These are phyloP conservation scores for Cyclotella choctawhatcheeana DNA, from an alignment of 108 stramenopile genomes.

Conservation along the genomic window DNA sequence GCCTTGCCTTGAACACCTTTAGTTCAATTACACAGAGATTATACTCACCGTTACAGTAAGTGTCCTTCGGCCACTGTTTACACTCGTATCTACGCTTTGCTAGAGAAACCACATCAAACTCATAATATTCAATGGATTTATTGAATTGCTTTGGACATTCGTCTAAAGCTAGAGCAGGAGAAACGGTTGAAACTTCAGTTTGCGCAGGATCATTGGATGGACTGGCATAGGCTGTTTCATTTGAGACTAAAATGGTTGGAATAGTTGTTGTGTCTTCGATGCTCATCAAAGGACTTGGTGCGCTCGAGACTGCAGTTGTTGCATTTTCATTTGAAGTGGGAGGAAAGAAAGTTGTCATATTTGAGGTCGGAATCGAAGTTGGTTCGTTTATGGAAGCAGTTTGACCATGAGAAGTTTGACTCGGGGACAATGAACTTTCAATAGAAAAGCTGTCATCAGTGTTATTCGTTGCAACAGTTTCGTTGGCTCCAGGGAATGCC, in stretches of 20 bases:
- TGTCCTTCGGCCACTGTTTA: conserved; percentile 5
- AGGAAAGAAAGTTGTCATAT: not conserved
- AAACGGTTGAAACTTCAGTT: not conserved
- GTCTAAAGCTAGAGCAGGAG: not conserved
- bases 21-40: no score
- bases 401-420: not conserved
- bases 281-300: not conserved
- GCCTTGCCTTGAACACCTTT: no score
- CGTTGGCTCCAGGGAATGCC: not conserved
- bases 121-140: not conserved
- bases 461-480: not conserved
- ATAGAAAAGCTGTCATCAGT: not conserved
- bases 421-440: not conserved
- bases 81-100: not conserved
- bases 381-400: not conserved
- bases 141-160: conserved; percentile 17
- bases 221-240: no score
- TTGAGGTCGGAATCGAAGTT: conserved; percentile 1
- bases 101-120: conserved; percentile 16
- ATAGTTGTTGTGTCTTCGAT: not conserved
- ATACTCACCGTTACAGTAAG: conserved; percentile 20
- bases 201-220: no score
- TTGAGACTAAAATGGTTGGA: no score
- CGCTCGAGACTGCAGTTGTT: not conserved
- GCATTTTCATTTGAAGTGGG: not conserved